Evolutionary conservation across 2,329 filamentous ascomycete genomes (phyloP).

Genomic region (Colletotrichum tamarilloi): DNA sequence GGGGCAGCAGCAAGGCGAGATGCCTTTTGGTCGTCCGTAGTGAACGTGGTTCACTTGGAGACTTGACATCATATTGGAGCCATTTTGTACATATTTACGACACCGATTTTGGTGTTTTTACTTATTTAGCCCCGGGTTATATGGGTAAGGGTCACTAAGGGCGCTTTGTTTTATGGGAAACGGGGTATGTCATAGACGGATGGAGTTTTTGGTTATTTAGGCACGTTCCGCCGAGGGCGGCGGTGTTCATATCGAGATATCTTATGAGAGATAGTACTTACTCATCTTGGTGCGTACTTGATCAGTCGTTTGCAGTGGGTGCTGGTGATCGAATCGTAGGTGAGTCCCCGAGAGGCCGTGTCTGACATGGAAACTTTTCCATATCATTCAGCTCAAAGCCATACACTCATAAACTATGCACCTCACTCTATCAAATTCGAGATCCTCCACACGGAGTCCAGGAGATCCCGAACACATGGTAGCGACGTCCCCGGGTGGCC

Average conservation of each 20-base stretch:
- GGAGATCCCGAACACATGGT: too few species aligned
- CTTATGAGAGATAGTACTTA: neutral
- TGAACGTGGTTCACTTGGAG: neutral
- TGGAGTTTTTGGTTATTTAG: neutral
- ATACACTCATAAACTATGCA: neutral
- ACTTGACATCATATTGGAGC: too few species aligned
- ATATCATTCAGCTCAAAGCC: neutral
- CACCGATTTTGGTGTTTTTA: neutral
- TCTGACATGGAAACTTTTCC: neutral
- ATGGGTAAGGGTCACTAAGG: neutral
- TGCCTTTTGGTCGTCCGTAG: neutral
- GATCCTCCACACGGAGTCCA: too few species aligned
- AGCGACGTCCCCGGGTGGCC: too few species aligned
- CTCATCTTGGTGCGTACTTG: neutral
- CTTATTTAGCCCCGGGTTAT: neutral
- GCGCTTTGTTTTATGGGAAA: neutral
- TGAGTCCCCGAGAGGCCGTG: neutral
- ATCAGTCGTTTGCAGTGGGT: too few species aligned
- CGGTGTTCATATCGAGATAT: neutral
- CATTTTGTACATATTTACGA: neutral
- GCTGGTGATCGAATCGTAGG: too few species aligned
- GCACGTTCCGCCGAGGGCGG: neutral
- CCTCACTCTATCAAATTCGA: too few species aligned
- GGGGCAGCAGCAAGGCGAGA: neutral
- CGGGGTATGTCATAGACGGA: constrained; percentile 4